Evolutionary conservation across 75 land plant genomes (phyloP), one percentile per base, ranked within the genome.

Genomic region (Picea glauca): DNA sequence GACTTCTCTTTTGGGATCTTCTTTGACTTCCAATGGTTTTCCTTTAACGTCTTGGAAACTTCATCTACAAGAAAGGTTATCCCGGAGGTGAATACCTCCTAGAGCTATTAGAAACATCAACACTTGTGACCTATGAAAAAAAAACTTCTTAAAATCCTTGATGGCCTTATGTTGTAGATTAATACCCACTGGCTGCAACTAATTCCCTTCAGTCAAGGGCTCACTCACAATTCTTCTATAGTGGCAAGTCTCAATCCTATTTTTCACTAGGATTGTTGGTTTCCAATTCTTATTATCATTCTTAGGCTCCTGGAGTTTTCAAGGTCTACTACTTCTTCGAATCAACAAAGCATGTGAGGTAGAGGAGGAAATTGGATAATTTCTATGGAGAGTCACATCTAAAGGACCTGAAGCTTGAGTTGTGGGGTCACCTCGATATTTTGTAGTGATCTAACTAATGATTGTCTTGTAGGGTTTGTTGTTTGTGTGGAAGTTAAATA

Each of bases 401-500:
- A n/a, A n/a, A n/a, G n/a, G n/a, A n/a, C n/a, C n/a, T n/a, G n/a
- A n/a, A n/a, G n/a, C n/a, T n/a, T n/a, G n/a, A n/a, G n/a, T n/a
- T n/a, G n/a, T n/a, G n/a, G n/a, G n/a, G n/a, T n/a, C n/a, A n/a
- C n/a, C n/a, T n/a, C n/a, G n/a, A n/a, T n/a, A n/a, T n/a, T n/a
- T n/a, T n/a, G n/a, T n/a, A n/a, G n/a, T n/a, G n/a, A n/a, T n/a
- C n/a, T n/a, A n/a, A n/a, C n/a, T n/a, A n/a, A n/a, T n/a, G n/a
- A n/a, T n/a, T n/a, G n/a, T n/a, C n/a, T n/a, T n/a, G n/a, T 93
- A 72, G 94, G 99, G 99, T 97, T 94, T 78, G 98, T 98, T 0
- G 98, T 97, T 32, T 97, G 95, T 11, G 79, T 97, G 38, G 38
- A 1, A 26, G 35, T 97, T 33, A 98, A 97, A 75, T 98, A 97